Base-by-base conservation (phyloP, 2,329 filamentous ascomycete genomes). In the Fusarium concolor region DNA sequence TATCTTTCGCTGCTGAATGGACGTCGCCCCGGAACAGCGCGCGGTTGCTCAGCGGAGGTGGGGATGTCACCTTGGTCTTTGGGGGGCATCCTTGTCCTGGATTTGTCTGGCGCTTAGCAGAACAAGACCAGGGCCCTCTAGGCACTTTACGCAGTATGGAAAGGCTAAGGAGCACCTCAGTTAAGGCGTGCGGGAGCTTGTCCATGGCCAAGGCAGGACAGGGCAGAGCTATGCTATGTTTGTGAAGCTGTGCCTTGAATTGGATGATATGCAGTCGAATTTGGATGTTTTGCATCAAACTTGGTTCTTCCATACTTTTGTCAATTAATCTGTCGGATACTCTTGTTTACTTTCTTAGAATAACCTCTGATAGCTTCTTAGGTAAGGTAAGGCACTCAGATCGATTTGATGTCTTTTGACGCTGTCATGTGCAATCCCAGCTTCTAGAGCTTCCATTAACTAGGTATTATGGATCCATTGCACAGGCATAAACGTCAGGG, bases 31-130 rank as follows among this genome's bases (percentile, higher is more conserved):
- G 62, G 64, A 50, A 33, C 55, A 43, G 65, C 60, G 58, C 60
- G 72, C 67, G 70, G 72, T 74, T 74, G 72, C 72, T 74, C 66
- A 71, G 72, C 56, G 68, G 66, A 74, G 70, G 72, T 74, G 72
- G 72, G 41, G 71, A 70, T 56, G 52, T 67, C 64, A 63, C 65
- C 64, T 63, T 72, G 61, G 65, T 38, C 44, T 45, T 42, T 55
- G 46, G 31, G 68, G 59, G 68, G 50, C 61, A 72, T 67, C 55
- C 57, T 51, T 61, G 60, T 29, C 50, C 58, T 63, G 38, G 44
- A 29, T 67, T 43, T 70, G 61, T 57, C 53, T 56, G 70, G 71
- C 71, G 71, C 71, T 71, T 74, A 73, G 52, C 44, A 57, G 65
- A 46, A 29, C 38, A 47, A 24, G 42, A 49, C 60, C 56, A 55